These are phyloP conservation scores for Quercus glauca DNA, from an alignment of 306 rosid genomes.

Conservation along the genomic window DNA sequence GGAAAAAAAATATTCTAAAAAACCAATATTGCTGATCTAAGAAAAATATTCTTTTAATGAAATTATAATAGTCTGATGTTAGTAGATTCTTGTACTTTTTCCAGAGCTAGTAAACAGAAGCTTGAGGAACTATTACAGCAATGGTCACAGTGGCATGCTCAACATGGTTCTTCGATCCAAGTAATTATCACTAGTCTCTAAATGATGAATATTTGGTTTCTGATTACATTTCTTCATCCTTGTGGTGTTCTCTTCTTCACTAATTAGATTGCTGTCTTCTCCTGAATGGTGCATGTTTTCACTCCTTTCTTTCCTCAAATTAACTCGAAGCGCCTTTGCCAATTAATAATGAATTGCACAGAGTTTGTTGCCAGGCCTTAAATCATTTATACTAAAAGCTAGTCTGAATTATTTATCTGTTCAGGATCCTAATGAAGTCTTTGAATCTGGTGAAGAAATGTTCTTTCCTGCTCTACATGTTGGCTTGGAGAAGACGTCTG, in stretches of 20 bases:
- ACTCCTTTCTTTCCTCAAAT: background rate
- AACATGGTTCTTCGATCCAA: slow-evolving; percentile 44
- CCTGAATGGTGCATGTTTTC: background rate
- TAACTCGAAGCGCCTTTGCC: background rate
- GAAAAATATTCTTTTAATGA: background rate
- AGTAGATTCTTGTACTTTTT: slow-evolving; percentile 18
- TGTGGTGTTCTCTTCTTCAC: background rate
- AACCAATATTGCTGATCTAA: background rate
- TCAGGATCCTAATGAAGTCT: slow-evolving; percentile 58
- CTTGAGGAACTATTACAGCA: slow-evolving; percentile 80
- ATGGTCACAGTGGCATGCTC: slow-evolving; percentile 97
- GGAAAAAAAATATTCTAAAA: background rate
- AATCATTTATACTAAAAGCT: background rate
- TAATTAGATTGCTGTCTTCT: background rate
- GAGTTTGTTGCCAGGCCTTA: background rate
- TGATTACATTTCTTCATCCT: background rate
- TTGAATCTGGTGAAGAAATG: slow-evolving; percentile 88
- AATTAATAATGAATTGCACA: background rate
- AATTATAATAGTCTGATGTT: slow-evolving; percentile 14
- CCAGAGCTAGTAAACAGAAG: slow-evolving; percentile 80
- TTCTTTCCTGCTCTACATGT: slow-evolving; percentile 81
- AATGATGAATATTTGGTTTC: slow-evolving; percentile 7
- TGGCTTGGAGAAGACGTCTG: slow-evolving; percentile 60
- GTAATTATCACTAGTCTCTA: slow-evolving; percentile 31
- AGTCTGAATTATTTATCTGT: slow-evolving; percentile 21